phyloP scores from a whole-genome alignment of 2,329 filamentous ascomycete species.

The Fusarium papillatum region DNA sequence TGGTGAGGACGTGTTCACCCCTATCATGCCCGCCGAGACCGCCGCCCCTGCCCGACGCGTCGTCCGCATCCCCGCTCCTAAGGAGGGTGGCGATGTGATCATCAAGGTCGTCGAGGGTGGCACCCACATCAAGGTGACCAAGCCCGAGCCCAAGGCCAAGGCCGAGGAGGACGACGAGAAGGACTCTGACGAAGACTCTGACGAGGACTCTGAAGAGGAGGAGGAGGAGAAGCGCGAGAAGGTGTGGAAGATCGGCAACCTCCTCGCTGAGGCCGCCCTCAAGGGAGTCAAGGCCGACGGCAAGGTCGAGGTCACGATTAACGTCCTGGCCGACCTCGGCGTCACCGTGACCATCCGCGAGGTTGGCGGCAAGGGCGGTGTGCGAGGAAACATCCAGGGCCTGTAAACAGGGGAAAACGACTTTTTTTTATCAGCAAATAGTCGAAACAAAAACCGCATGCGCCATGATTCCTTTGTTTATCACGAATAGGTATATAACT shows the following conservation, averaged over 20 bases:
- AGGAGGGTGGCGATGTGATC: conserved; percentile 88
- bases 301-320: conserved; percentile 95
- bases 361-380: conserved; percentile 88
- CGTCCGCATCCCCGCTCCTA: conserved; percentile 81
- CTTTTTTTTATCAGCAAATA: not conserved
- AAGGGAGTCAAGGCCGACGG: conserved; percentile 87
- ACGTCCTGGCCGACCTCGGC: conserved; percentile 83
- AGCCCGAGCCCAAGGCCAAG: conserved; percentile 84
- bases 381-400: conserved; percentile 70
- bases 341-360: conserved; percentile 87
- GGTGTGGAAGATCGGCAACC: conserved; percentile 88
- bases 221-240: conserved; percentile 92
- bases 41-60: conserved; percentile 90
- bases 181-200: conserved; percentile 73
- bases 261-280: conserved; percentile 88
- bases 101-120: conserved; percentile 90
- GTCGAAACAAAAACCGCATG: conserved; percentile 21
- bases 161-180: conserved; percentile 73
- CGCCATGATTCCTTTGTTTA: conserved; percentile 2
- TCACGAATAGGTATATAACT: conserved; percentile 1
- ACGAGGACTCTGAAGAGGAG: conserved; percentile 72
- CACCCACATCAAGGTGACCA: conserved; percentile 93
- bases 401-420: conserved; percentile 29
- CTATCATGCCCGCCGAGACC: conserved; percentile 88
- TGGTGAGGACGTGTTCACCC: conserved; percentile 79